Conservation (phyloP, 768 basidiomycete species). For the Postia placenta region DNA sequence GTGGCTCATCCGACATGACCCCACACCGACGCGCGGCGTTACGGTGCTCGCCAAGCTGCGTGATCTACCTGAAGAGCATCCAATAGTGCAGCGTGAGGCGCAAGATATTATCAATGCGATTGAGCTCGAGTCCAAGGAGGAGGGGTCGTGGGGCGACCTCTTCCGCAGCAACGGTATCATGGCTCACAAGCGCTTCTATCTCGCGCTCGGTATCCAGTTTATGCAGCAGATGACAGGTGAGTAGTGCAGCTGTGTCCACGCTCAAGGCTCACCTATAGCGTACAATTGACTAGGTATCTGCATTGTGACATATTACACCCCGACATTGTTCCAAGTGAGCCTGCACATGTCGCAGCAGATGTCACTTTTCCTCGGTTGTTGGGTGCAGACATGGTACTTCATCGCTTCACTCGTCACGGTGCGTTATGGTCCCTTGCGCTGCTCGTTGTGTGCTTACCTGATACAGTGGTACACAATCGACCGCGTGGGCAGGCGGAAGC, state of each 20-base stretch:
- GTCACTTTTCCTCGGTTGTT: conserved; percentile 33
- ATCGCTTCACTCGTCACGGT: conserved; percentile 30
- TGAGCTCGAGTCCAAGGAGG: conserved; percentile 7
- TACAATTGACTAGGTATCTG: conserved; percentile 5
- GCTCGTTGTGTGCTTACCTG: not conserved
- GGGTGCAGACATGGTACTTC: conserved; percentile 34
- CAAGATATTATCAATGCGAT: conserved; percentile 4
- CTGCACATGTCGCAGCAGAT: conserved; percentile 35
- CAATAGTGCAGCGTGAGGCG: not conserved
- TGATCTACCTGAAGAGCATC: conserved; percentile 1
- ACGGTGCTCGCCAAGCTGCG: conserved; percentile 3
- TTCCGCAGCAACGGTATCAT: conserved; percentile 4
- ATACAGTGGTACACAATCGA: conserved; percentile 23
- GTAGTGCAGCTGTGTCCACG: not conserved
- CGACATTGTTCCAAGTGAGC: conserved; percentile 36
- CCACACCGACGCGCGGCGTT: not conserved
- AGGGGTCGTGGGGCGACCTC: conserved; percentile 7
- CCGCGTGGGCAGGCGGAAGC: conserved; percentile 31
- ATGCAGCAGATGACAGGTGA: conserved; percentile 9
- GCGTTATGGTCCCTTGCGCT: conserved; percentile 19
- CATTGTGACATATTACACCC: conserved; percentile 26
- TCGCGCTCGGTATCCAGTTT: conserved; percentile 8
- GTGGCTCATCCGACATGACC: conserved; percentile 7
- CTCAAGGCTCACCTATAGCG: too few relatives aligned
- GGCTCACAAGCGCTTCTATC: conserved; percentile 6